Evolutionary conservation across 1,284 basidiomycete genomes (phyloP), one percentile per base, ranked within the genome.

Genomic region (Athelia sp.): DNA sequence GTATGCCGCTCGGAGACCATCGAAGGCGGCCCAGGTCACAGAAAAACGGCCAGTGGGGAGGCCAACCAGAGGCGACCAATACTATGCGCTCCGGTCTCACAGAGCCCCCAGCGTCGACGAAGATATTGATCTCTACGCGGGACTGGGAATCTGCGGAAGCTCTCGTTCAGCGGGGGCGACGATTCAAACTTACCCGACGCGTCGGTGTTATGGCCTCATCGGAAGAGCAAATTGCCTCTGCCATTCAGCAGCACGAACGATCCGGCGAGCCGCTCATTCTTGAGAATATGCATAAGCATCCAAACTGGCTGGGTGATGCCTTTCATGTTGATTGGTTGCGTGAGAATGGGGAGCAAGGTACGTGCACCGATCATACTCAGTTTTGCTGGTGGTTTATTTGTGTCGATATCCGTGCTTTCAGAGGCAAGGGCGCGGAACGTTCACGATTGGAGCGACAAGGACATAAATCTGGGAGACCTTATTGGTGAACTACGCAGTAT

Each of bases 181-280:
- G n/a, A n/a, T n/a, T n/a, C n/a, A n/a, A n/a, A n/a, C n/a, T n/a
- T n/a, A n/a, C n/a, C n/a, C n/a, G n/a, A n/a, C n/a, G n/a, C n/a
- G n/a, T n/a, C n/a, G n/a, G n/a, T n/a, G n/a, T n/a, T n/a, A n/a
- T n/a, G n/a, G n/a, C n/a, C n/a, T n/a, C n/a, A n/a, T n/a, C n/a
- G n/a, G n/a, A n/a, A n/a, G n/a, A n/a, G n/a, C n/a, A n/a, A n/a
- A n/a, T n/a, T n/a, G n/a, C 52, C 4, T 51, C 59, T 3, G 62
- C 58, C 2, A 69, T 87, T 23, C 52, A 63, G 24, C 51, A 67
- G 4, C 72, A 79, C 47, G 84, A 88, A 45, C 46, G 51, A 9
- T 56, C 60, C 8, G 85, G 83, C 1, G 54, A 65, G 11, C 87
- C 87, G 1, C 56, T 87, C 47, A 75, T 90, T 24, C 73, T 90